These are phyloP conservation scores for Colletotrichum gloeosporioides DNA, from an alignment of 2,329 filamentous ascomycete species.

Conservation along the genomic window DNA sequence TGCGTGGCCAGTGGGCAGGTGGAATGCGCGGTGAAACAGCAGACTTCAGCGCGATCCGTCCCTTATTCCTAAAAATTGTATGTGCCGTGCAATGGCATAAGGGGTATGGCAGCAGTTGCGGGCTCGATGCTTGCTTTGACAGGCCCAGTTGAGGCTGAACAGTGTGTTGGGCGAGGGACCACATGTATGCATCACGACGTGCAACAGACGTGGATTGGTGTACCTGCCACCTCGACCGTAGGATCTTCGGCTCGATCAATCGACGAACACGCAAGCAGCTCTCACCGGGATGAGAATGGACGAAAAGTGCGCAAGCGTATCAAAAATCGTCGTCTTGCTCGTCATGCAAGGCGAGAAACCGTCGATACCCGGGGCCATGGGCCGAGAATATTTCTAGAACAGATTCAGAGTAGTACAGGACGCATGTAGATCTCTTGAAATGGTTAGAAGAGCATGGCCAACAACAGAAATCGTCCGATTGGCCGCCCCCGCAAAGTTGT, in stretches of 20 bases:
- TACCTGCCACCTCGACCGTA: background rate
- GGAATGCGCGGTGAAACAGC: background rate
- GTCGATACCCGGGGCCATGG: background rate
- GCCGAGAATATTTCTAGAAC: background rate
- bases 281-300: background rate
- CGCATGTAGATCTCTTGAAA: background rate
- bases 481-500: background rate
- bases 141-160: background rate
- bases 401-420: background rate
- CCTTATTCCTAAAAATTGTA: background rate
- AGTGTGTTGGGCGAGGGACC: background rate
- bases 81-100: background rate
- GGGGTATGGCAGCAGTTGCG: background rate
- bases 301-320: background rate
- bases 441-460: background rate
- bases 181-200: background rate
- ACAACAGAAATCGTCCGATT: background rate
- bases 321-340: background rate
- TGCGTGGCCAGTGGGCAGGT: background rate
- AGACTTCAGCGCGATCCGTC: background rate
- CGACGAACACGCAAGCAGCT: background rate
- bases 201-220: background rate
- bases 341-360: background rate
- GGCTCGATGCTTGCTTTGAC: background rate
- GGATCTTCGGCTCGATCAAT: background rate